Conservation (phyloP, 352 stramenopile species). For the Phytophthora rubi region DNA sequence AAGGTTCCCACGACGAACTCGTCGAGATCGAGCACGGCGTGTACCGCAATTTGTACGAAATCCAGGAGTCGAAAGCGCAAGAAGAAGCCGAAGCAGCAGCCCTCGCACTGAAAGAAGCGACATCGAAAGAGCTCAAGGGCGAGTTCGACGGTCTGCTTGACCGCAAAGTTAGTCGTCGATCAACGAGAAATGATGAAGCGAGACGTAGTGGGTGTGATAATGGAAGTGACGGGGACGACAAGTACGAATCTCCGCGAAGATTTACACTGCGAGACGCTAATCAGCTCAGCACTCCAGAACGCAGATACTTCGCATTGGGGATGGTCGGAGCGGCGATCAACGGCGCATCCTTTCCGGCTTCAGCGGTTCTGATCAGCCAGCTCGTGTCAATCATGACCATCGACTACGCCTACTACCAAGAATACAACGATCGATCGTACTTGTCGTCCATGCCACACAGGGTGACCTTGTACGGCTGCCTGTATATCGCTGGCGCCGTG, state of each 20-base stretch:
- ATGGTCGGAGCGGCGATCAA: constrained; percentile 30
- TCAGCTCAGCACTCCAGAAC: constrained; percentile 27
- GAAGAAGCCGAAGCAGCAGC: not conserved
- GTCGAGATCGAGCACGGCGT: not conserved
- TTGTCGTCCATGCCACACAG: constrained; percentile 25
- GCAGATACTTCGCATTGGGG: constrained; percentile 27
- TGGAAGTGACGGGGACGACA: not conserved
- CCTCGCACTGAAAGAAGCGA: not conserved
- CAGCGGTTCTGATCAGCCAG: constrained; percentile 30
- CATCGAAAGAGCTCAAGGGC: not conserved
- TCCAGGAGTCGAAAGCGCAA: not conserved
- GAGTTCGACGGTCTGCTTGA: not conserved
- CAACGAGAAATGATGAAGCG: not conserved
- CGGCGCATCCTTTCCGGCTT: constrained; percentile 27
- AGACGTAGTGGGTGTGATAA: not conserved
- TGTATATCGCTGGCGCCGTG: constrained; percentile 47
- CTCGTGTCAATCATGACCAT: constrained; percentile 38
- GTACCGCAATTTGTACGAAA: not conserved
- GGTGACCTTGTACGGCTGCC: constrained; percentile 40
- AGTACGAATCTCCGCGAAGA: not conserved
- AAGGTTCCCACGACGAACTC: not conserved
- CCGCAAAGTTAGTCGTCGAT: not conserved
- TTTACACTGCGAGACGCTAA: constrained; percentile 3
- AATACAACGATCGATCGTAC: constrained; percentile 32
- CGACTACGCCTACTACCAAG: constrained; percentile 37